Conservation (phyloP, 176 grass and related monocot species). For the Oryza glaberrima region DNA sequence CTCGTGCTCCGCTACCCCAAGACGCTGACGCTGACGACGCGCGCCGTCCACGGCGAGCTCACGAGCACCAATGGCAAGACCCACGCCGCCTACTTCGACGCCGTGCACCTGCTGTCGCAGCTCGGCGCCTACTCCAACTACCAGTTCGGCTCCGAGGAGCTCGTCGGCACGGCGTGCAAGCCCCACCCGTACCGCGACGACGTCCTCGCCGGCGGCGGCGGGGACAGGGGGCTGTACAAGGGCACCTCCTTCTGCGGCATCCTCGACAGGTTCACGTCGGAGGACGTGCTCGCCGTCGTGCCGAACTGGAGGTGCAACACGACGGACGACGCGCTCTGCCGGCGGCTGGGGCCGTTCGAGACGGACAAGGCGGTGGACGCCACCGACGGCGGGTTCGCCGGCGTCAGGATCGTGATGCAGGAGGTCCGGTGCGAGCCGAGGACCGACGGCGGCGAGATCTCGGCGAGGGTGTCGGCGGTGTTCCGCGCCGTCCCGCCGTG, state of each 20-base stretch:
- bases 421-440: slow-evolving; percentile 68
- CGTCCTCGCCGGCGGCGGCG: slow-evolving; percentile 40
- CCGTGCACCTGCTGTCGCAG: slow-evolving; percentile 60
- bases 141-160: slow-evolving; percentile 68
- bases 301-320: slow-evolving; percentile 79
- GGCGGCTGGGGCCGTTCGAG: slow-evolving; percentile 64
- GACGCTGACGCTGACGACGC: slow-evolving; percentile 58
- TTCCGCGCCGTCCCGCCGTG: slow-evolving; percentile 62
- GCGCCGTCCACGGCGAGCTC: slow-evolving; percentile 64
- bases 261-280: slow-evolving; percentile 65
- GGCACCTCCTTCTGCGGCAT: slow-evolving; percentile 74
- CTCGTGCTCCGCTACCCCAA: slow-evolving; percentile 70
- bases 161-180: slow-evolving; percentile 58
- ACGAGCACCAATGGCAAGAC: slow-evolving; percentile 62
- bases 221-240: slow-evolving; percentile 55
- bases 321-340: slow-evolving; percentile 59
- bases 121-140: slow-evolving; percentile 82
- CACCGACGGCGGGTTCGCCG: slow-evolving; percentile 56
- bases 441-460: slow-evolving; percentile 12
- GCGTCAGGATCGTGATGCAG: slow-evolving; percentile 70
- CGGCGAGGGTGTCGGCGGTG: slow-evolving; percentile 73
- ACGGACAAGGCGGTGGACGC: slow-evolving; percentile 36
- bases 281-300: slow-evolving; percentile 56
- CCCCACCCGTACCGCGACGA: slow-evolving; percentile 58
- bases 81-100: slow-evolving; percentile 58